Evolutionary conservation across 345 rosid species (phyloP).

Genomic region (Alliaria petiolata): DNA sequence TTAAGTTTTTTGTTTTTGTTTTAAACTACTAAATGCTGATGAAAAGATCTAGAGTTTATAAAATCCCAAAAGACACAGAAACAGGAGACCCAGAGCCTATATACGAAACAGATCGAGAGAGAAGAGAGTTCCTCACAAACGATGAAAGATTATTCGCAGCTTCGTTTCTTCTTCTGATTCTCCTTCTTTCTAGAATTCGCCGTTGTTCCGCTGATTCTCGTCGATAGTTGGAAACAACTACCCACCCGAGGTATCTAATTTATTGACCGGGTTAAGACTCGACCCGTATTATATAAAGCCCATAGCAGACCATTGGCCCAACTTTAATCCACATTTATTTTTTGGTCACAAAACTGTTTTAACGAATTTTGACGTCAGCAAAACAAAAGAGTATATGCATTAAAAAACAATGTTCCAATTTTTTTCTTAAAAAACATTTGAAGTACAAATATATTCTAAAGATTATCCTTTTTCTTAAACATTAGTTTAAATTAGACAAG

Average conservation of each 20-base stretch:
- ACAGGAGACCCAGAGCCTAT: neutral
- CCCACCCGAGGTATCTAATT: slow-evolving; percentile 6
- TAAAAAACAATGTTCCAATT: neutral
- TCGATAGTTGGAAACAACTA: neutral
- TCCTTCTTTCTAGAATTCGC: neutral
- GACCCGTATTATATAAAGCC: slow-evolving; percentile 20
- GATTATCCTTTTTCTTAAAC: too few species aligned
- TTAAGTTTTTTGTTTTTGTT: too few species aligned
- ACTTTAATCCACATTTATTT: neutral
- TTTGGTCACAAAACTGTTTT: neutral
- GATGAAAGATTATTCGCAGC: neutral
- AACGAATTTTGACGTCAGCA: neutral
- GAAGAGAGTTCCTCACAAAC: neutral
- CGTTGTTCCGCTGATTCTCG: slow-evolving; percentile 11
- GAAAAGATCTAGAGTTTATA: slow-evolving; percentile 4
- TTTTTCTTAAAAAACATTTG: neutral
- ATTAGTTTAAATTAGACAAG: neutral
- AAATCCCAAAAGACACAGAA: neutral
- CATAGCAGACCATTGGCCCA: neutral
- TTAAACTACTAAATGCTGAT: neutral
- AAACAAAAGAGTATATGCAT: neutral
- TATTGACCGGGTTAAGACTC: slow-evolving; percentile 1
- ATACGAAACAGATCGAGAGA: neutral
- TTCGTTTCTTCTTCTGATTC: too few species aligned
- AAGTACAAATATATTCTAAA: neutral